Base-by-base conservation (phyloP, 257 asterid genomes). In the Plantago ovata region DNA sequence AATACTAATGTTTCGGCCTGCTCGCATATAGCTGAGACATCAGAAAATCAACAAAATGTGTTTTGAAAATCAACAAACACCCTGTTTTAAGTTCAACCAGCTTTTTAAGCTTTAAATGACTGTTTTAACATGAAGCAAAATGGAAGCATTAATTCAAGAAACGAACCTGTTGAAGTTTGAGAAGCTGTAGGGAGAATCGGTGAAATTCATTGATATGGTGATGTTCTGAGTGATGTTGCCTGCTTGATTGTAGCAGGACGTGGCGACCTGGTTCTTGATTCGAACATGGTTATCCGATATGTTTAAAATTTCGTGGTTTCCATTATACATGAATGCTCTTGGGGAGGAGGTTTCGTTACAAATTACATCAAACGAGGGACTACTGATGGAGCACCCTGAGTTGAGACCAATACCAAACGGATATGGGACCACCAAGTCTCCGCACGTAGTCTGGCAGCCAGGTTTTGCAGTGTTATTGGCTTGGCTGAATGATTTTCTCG, bases 391-490 rank as follows among this genome's bases (percentile, higher is more conserved):
- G 69, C 79, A 69, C 22, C 51, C 49, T 3, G 53, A 5, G 66
- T 50, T 53, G 44, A 61, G 2, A 9, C 79, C 78, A 2, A 72
- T 43, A 52, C 78, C 78, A 41, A 72, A 72, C 3, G 75, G 75
- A 13, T 59, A 70, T 8, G 75, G 75, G 6, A 72, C 59, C 1
- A 41, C 53, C 11, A 63, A 43, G 53, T 42, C 32, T 0, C 61
- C 68, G 12, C 68, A 63, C 24, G 21, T 53, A 4, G 61, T 53
- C 9, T 9, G 45, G 36, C 68, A 63, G 7, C 54, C 38, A 0
- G 44, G 54, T 15, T 36, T 53, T 9, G 58, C 42, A 6, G 42
- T 53, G 58, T 41, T 44, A 19, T 2, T 21, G 13, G 42, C 58
- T 14, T 53, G 41, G 22, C 10, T 32, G 22, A 53, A 33, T 15